Conservation (phyloP, 148 eudicot species). For the Camellia japonica region DNA sequence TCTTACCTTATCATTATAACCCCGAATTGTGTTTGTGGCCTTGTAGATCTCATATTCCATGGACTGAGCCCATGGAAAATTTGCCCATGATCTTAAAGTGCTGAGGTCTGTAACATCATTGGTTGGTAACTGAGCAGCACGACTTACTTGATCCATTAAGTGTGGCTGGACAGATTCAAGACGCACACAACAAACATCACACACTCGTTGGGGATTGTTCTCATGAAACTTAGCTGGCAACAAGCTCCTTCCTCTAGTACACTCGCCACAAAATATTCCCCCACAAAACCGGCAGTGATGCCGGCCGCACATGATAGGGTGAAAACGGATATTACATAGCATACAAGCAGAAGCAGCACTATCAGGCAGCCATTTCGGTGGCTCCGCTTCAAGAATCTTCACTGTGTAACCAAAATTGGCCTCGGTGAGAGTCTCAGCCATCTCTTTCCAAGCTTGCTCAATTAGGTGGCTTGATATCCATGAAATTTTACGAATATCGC, state of each 20-base stretch:
- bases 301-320: no score
- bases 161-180: constrained; percentile 57
- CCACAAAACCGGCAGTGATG: no score
- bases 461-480: no score
- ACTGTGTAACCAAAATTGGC: no score
- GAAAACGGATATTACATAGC: no score
- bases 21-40: constrained; percentile 17
- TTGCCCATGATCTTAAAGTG: constrained; percentile 62
- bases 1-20: constrained; percentile 41
- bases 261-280: no score
- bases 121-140: constrained; percentile 58
- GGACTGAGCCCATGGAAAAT: constrained; percentile 64
- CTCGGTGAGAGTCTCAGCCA: no score
- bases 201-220: constrained; percentile 52
- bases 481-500: constrained; percentile 25
- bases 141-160: constrained; percentile 62
- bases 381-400: no score
- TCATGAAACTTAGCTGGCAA: not conserved
- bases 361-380: no score
- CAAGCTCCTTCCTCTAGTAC: no score
- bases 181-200: constrained; percentile 69
- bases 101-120: constrained; percentile 62
- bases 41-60: constrained; percentile 58
- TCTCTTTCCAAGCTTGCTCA: no score
- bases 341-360: no score